Percentiles rank a stretch among this genome's conserved stretches.
Conservation (phyloP, 2,329 filamentous ascomycete species). For the Claviceps quebecensis region DNA sequence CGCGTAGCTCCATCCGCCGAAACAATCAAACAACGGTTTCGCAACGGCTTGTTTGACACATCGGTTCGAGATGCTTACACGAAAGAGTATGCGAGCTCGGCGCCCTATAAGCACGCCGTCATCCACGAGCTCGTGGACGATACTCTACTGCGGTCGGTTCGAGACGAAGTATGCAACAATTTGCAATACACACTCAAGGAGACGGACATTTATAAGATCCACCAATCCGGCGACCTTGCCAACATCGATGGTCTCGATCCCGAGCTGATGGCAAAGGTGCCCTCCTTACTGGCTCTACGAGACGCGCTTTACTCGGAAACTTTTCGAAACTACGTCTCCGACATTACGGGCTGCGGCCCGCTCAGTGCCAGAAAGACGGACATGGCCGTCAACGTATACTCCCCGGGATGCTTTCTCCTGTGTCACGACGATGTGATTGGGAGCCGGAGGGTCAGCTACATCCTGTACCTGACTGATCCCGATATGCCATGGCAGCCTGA, state of each 20-base stretch:
- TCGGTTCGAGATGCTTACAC: slow-evolving; percentile 45
- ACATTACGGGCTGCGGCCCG: slow-evolving; percentile 73
- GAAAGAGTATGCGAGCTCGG: slow-evolving; percentile 46
- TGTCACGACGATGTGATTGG: slow-evolving; percentile 99
- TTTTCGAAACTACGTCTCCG: slow-evolving; percentile 79
- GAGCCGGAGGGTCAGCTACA: slow-evolving; percentile 91
- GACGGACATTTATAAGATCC: slow-evolving; percentile 98
- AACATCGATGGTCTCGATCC: slow-evolving; percentile 92
- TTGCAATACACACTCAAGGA: slow-evolving; percentile 96
- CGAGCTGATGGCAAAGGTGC: slow-evolving; percentile 69
- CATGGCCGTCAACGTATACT: slow-evolving; percentile 99
- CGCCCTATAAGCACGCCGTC: slow-evolving; percentile 82
- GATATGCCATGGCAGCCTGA: slow-evolving; percentile 78
- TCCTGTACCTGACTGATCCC: slow-evolving; percentile 87
- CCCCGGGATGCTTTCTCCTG: slow-evolving; percentile 83
- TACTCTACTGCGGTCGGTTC: slow-evolving; percentile 68
- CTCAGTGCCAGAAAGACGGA: slow-evolving; percentile 91
- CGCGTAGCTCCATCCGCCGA: slow-evolving; percentile 30
- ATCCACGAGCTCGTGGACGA: slow-evolving; percentile 72
- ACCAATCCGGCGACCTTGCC: slow-evolving; percentile 93
- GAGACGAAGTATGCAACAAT: slow-evolving; percentile 76
- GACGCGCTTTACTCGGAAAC: slow-evolving; percentile 84
- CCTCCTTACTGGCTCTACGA: slow-evolving; percentile 80
- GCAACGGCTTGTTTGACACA: slow-evolving; percentile 50
- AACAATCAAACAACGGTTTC: slow-evolving; percentile 45